Conservation (phyloP, 495 filamentous ascomycete species). For the Thozetella sp. region DNA sequence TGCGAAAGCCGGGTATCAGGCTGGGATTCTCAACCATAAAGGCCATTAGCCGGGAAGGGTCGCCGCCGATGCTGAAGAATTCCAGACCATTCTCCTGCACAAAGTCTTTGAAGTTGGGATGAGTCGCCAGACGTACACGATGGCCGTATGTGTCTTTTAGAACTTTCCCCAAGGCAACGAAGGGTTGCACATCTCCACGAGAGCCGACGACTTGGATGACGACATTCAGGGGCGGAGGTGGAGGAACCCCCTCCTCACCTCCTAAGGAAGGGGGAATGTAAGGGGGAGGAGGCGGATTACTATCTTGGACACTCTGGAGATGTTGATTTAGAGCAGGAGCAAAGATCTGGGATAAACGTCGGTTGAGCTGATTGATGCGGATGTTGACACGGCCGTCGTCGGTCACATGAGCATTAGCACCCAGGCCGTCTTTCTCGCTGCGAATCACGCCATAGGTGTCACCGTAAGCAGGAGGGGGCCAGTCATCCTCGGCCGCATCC, state of each 20-base stretch:
- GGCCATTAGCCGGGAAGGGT: constrained; percentile 75
- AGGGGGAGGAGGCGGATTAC: constrained; percentile 46
- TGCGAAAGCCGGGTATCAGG: constrained; percentile 64
- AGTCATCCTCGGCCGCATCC: too few species aligned
- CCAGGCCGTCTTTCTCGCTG: too few species aligned
- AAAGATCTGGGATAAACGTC: neutral
- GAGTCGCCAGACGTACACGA: constrained; percentile 69
- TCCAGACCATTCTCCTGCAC: constrained; percentile 67
- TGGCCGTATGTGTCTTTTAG: constrained; percentile 70
- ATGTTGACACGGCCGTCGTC: neutral
- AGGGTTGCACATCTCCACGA: constrained; percentile 77
- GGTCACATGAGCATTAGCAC: too few species aligned
- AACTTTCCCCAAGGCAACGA: constrained; percentile 69
- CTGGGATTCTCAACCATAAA: constrained; percentile 84
- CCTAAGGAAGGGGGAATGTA: constrained; percentile 65
- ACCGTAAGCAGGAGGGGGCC: too few species aligned
- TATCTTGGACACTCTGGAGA: neutral
- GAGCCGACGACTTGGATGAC: constrained; percentile 81
- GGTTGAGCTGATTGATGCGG: neutral
- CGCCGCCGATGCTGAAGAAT: constrained; percentile 73
- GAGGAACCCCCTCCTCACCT: constrained; percentile 57
- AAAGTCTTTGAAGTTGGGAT: constrained; percentile 68
- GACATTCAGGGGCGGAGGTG: constrained; percentile 64
- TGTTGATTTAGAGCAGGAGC: neutral
- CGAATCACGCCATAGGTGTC: too few species aligned